phyloP scores from a whole-genome alignment of 1,284 basidiomycete genomes.

The Fomitopsis palustris region DNA sequence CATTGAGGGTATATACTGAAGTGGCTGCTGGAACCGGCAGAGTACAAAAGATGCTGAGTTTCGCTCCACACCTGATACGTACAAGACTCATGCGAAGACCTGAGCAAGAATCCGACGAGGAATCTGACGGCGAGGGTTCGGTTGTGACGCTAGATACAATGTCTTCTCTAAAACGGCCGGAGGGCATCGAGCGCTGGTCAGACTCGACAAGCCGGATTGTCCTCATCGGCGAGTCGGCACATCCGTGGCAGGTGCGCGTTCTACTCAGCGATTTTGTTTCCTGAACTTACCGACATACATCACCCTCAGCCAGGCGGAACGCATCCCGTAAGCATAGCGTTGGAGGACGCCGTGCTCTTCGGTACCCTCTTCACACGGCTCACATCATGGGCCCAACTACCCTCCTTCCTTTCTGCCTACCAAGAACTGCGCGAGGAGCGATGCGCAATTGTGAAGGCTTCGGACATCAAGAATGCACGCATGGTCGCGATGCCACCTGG shows the following conservation, averaged over 20 bases:
- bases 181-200: constrained; percentile 52
- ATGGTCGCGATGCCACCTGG: constrained; percentile 38
- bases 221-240: constrained; percentile 48
- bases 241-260: constrained; percentile 39
- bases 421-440: constrained; percentile 41
- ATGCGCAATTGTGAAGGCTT: constrained; percentile 32
- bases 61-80: constrained; percentile 34
- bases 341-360: constrained; percentile 44
- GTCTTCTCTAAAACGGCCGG: constrained; percentile 21
- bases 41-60: constrained; percentile 37
- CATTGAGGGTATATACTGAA: not conserved
- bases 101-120: constrained; percentile 50
- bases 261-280: constrained; percentile 23
- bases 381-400: constrained; percentile 35
- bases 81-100: constrained; percentile 30
- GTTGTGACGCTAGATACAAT: not conserved
- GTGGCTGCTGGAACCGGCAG: constrained; percentile 25
- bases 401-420: constrained; percentile 39
- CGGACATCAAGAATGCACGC: constrained; percentile 35
- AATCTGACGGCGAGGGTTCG: constrained; percentile 19
- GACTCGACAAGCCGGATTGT: constrained; percentile 40
- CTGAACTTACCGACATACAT: constrained; percentile 35
- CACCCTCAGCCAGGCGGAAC: constrained; percentile 28
- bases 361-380: constrained; percentile 45
- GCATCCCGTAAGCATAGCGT: constrained; percentile 39